Percentiles rank a stretch among this genome's conserved stretches.
phyloP scores from a whole-genome alignment of 2,329 filamentous ascomycete genomes.

The Hypoxylon sp. region DNA sequence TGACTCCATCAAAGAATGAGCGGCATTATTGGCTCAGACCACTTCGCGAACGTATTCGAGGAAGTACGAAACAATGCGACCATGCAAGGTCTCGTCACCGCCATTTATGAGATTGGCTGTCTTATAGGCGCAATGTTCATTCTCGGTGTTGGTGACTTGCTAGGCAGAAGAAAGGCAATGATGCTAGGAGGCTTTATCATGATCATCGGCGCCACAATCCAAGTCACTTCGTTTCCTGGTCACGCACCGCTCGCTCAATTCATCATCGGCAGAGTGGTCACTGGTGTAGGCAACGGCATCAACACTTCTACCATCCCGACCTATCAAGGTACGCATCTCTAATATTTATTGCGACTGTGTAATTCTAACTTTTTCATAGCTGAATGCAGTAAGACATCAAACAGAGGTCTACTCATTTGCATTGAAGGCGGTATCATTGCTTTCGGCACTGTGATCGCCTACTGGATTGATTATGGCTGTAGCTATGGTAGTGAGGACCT shows the following conservation, averaged over 20 bases:
- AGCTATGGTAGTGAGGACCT: slow-evolving; percentile 62
- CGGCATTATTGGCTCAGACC: slow-evolving; percentile 66
- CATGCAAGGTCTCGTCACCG: slow-evolving; percentile 64
- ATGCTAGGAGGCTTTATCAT: slow-evolving; percentile 70
- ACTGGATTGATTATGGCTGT: slow-evolving; percentile 67
- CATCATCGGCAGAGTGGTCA: slow-evolving; percentile 65
- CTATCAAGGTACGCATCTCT: slow-evolving; percentile 58
- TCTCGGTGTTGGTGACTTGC: slow-evolving; percentile 67
- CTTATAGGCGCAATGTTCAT: slow-evolving; percentile 65
- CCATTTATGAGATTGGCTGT: slow-evolving; percentile 65
- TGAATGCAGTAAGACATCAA: slow-evolving; percentile 62
- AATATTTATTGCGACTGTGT: not conserved
- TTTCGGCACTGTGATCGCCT: slow-evolving; percentile 61
- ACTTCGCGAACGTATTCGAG: slow-evolving; percentile 66
- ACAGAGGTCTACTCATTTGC: slow-evolving; percentile 61
- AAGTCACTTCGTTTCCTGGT: slow-evolving; percentile 59
- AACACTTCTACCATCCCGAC: slow-evolving; percentile 64
- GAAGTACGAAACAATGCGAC: slow-evolving; percentile 61
- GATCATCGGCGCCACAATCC: slow-evolving; percentile 73
- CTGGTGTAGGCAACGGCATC: slow-evolving; percentile 68
- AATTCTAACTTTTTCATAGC: slow-evolving; percentile 50
- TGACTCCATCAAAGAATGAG: slow-evolving; percentile 58
- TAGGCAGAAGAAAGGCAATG: slow-evolving; percentile 68
- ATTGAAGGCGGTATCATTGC: slow-evolving; percentile 64
- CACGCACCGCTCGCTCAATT: slow-evolving; percentile 60